Percentiles rank a stretch among this genome's conserved stretches.
phyloP scores from a whole-genome alignment of 345 rosid genomes.

The Aquilaria malaccensis region DNA sequence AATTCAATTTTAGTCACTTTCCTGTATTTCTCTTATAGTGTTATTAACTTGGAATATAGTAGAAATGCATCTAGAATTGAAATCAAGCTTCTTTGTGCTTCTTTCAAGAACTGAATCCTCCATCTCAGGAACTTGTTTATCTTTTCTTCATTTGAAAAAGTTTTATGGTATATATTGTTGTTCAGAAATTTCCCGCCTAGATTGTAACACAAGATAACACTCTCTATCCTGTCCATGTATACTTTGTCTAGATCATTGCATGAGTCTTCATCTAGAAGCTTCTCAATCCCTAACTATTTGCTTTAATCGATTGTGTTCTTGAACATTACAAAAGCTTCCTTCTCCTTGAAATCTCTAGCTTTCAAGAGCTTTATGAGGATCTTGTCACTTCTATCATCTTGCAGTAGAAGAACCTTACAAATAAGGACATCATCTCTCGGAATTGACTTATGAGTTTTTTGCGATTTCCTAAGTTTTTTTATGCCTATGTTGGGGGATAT shows the following conservation, averaged over 20 bases:
- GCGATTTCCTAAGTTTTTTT: slow-evolving; percentile 9
- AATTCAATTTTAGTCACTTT: too few relatives aligned
- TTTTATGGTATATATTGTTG: slow-evolving; percentile 66
- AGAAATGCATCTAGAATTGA: slow-evolving; percentile 60
- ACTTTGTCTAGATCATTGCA: slow-evolving; percentile 78
- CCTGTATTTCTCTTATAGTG: too few relatives aligned
- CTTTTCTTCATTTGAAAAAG: slow-evolving; percentile 72
- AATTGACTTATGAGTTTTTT: slow-evolving; percentile 16
- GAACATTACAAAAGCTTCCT: slow-evolving; percentile 70
- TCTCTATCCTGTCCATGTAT: slow-evolving; percentile 81
- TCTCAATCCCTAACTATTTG: slow-evolving; percentile 55
- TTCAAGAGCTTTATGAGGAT: slow-evolving; percentile 66
- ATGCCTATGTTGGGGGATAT: slow-evolving; percentile 4
- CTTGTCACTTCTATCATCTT: slow-evolving; percentile 62
- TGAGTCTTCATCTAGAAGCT: slow-evolving; percentile 55
- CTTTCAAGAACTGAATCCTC: slow-evolving; percentile 90
- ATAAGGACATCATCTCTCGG: slow-evolving; percentile 31
- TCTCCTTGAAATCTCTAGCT: slow-evolving; percentile 76
- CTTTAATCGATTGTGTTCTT: slow-evolving; percentile 74
- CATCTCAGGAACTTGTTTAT: slow-evolving; percentile 61
- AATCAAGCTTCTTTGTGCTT: slow-evolving; percentile 85
- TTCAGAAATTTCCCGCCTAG: slow-evolving; percentile 88
- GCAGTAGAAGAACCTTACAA: slow-evolving; percentile 73
- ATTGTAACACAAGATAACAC: slow-evolving; percentile 86
- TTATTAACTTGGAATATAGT: slow-evolving; percentile 85